A percentile compares a stretch with the other conserved stretches of the same genome.
These are phyloP conservation scores for Ceratocystis cacaofunesta DNA, from an alignment of 2,329 filamentous ascomycete species.

Conservation along the genomic window DNA sequence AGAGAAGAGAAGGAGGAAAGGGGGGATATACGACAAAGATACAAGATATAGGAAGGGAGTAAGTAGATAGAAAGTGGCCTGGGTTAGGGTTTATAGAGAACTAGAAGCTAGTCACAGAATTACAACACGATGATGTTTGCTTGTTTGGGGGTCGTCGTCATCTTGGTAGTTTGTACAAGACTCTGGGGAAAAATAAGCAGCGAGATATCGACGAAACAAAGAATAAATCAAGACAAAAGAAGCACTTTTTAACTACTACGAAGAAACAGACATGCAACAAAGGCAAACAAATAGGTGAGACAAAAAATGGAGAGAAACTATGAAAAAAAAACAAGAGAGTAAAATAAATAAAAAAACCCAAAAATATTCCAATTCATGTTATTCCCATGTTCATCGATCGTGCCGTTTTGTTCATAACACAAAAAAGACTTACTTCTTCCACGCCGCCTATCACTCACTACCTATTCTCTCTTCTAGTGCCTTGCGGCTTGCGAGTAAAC, in stretches of 20 bases:
- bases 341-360: not conserved
- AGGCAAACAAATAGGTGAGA: not conserved
- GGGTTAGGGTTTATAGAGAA: not conserved
- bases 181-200: slow-evolving; percentile 3
- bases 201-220: not conserved
- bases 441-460: not conserved
- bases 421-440: not conserved
- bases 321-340: not conserved
- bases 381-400: not conserved
- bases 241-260: not conserved
- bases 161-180: not conserved
- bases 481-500: not conserved
- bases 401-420: not conserved
- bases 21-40: not conserved
- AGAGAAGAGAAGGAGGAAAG: not conserved
- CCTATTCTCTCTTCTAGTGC: not conserved
- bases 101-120: not conserved
- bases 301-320: not conserved
- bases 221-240: not conserved
- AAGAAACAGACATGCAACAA: not conserved
- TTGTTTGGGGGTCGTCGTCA: not conserved
- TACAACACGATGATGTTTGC: not conserved
- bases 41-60: not conserved
- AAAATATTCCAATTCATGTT: not conserved
- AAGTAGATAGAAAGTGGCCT: not conserved